These are phyloP conservation scores for Globisporangium alternatum DNA, from an alignment of 352 stramenopile species.

Conservation along the genomic window DNA sequence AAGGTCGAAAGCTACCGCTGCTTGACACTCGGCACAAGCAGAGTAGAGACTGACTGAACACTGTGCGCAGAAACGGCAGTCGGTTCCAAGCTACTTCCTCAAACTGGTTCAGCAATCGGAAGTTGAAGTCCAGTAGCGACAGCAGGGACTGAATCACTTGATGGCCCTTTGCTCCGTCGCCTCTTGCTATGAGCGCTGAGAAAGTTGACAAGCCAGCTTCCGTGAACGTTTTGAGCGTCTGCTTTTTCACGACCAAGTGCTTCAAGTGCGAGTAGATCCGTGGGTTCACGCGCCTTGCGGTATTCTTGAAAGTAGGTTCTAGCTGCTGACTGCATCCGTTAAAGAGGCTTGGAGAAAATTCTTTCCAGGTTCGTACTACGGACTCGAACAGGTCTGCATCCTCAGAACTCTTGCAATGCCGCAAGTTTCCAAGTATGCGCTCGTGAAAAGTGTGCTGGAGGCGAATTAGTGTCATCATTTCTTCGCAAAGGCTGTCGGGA, in stretches of 20 bases:
- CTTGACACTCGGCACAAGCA: conserved; percentile 5
- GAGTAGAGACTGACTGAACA: conserved; percentile 1
- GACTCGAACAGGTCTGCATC: not conserved
- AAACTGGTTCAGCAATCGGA: not conserved
- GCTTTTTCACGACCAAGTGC: not conserved
- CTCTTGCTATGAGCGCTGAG: not conserved
- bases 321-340: not conserved
- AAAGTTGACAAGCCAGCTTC: conserved; percentile 1
- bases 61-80: not conserved
- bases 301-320: not conserved
- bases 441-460: conserved; percentile 8
- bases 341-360: not conserved
- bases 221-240: not conserved
- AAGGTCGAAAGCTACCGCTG: not conserved
- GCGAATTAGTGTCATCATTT: conserved; percentile 4
- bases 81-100: not conserved
- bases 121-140: conserved; percentile 4
- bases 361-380: not conserved
- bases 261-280: not conserved
- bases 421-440: conserved; percentile 1
- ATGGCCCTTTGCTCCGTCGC: conserved; percentile 5
- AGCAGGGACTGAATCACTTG: conserved; percentile 1
- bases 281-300: not conserved
- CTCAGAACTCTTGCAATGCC: conserved; percentile 1
- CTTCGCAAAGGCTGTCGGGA: not conserved